Percentiles rank a stretch among this genome's conserved stretches.
Evolutionary conservation across 2,329 filamentous ascomycete genomes (phyloP).

Genomic region (Leptosphaerulina australis): DNA sequence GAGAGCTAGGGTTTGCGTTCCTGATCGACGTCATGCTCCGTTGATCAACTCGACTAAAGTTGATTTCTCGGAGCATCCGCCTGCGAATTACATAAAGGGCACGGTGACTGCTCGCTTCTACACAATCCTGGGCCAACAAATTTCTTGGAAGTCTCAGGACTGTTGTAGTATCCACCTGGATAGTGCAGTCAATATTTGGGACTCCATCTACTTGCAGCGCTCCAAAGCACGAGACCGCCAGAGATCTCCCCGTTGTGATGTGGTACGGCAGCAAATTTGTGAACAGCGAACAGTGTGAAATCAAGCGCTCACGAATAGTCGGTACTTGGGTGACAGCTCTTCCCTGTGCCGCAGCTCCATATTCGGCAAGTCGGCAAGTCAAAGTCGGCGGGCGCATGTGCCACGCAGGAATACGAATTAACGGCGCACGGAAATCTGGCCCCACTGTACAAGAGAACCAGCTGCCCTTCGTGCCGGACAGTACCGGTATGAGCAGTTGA

Average conservation of each 20-base stretch:
- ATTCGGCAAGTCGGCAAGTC: conserved; percentile 27
- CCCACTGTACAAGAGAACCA: conserved; percentile 21
- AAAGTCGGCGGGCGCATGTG: conserved; percentile 24
- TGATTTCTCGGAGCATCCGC: conserved; percentile 3
- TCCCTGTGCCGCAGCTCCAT: conserved; percentile 18
- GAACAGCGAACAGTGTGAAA: neutral
- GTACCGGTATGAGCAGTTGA: conserved; percentile 33
- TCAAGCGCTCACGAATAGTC: neutral
- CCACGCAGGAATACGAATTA: conserved; percentile 22
- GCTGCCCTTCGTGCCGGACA: conserved; percentile 24
- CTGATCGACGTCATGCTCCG: conserved; percentile 14
- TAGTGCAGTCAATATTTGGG: neutral
- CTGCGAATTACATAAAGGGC: conserved; percentile 11
- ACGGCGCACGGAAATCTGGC: conserved; percentile 15
- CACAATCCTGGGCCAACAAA: neutral
- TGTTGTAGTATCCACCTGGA: neutral
- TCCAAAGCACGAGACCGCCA: neutral
- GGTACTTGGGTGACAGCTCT: too few relatives aligned
- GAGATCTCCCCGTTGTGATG: neutral
- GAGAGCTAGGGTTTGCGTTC: conserved; percentile 10
- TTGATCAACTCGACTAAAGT: conserved; percentile 10
- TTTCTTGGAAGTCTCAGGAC: neutral
- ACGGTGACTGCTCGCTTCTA: neutral
- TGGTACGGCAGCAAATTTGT: neutral
- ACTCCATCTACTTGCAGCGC: conserved; percentile 1